Percentiles rank a stretch among this genome's conserved stretches.
These are phyloP conservation scores for Ensete ventricosum DNA, from an alignment of 176 grass and related monocot species.

Conservation along the genomic window DNA sequence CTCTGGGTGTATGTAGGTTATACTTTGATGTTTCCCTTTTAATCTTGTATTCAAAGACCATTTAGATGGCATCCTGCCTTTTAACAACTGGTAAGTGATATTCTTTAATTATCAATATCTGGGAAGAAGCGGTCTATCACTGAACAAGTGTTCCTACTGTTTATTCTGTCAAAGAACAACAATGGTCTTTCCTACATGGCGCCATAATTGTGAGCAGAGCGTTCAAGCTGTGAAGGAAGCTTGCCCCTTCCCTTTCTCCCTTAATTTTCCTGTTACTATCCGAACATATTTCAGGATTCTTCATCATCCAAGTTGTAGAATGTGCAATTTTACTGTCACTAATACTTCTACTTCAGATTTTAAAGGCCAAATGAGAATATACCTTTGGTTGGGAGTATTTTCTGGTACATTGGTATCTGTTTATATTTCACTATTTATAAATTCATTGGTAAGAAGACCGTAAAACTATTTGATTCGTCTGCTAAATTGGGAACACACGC, in stretches of 20 bases:
- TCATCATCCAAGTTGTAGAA: too few species aligned
- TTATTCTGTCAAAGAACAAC: too few species aligned
- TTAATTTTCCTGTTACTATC: too few species aligned
- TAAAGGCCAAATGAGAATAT: constrained; percentile 14
- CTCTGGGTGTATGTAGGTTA: not conserved
- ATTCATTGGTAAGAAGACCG: constrained; percentile 76
- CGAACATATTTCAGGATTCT: too few species aligned
- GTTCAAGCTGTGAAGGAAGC: too few species aligned
- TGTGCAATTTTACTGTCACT: too few species aligned
- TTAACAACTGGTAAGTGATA: not conserved
- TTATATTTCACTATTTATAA: constrained; percentile 32
- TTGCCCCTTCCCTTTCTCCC: too few species aligned
- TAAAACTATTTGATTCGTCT: constrained; percentile 30
- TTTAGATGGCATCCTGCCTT: not conserved
- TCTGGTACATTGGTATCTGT: constrained; percentile 19
- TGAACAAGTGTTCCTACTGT: too few species aligned
- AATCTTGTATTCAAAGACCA: not conserved
- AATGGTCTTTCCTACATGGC: too few species aligned
- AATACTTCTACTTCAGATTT: too few species aligned
- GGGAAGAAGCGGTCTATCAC: too few species aligned
- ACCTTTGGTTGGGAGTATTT: constrained; percentile 18
- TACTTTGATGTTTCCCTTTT: not conserved
- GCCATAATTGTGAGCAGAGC: too few species aligned
- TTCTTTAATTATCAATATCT: not conserved
- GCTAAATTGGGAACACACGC: constrained; percentile 27